These are phyloP conservation scores for Scedosporium boydii DNA, from an alignment of 2,329 filamentous ascomycete species.

Conservation along the genomic window DNA sequence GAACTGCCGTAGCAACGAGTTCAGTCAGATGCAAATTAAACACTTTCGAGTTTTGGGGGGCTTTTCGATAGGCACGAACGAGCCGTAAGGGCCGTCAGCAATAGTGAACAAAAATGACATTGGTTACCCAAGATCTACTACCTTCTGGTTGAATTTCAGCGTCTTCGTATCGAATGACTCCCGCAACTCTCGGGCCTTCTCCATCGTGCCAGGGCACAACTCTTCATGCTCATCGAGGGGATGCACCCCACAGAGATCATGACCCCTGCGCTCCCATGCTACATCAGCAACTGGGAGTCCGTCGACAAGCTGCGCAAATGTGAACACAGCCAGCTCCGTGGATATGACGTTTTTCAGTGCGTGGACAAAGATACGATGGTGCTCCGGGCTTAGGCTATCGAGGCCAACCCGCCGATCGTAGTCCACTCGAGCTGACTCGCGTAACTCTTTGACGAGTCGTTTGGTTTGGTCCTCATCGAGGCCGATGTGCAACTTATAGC, in stretches of 20 bases:
- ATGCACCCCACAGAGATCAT: background rate
- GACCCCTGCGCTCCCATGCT: background rate
- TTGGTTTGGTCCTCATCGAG: too few species aligned
- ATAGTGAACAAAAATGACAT: too few species aligned
- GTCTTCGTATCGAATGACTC: constrained; percentile 3
- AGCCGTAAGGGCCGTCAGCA: constrained; percentile 10
- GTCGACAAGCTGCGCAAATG: background rate
- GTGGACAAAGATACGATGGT: background rate
- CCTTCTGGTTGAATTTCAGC: constrained; percentile 9
- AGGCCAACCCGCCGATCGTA: too few species aligned
- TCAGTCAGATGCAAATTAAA: constrained; percentile 22
- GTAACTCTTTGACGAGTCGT: too few species aligned
- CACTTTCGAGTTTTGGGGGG: constrained; percentile 13
- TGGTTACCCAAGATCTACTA: too few species aligned
- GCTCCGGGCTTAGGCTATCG: too few species aligned
- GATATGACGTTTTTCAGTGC: background rate
- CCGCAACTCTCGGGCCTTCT: constrained; percentile 11
- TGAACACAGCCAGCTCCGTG: background rate
- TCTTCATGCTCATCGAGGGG: constrained; percentile 10
- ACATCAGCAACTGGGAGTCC: constrained; percentile 1
- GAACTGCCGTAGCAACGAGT: constrained; percentile 17
- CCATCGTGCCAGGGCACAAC: constrained; percentile 12
- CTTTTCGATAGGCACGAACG: constrained; percentile 15
- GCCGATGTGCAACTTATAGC: too few species aligned
- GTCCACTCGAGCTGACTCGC: too few species aligned